phyloP scores from a whole-genome alignment of 2,329 filamentous ascomycete species.

The Zymoseptoria ardabiliae region DNA sequence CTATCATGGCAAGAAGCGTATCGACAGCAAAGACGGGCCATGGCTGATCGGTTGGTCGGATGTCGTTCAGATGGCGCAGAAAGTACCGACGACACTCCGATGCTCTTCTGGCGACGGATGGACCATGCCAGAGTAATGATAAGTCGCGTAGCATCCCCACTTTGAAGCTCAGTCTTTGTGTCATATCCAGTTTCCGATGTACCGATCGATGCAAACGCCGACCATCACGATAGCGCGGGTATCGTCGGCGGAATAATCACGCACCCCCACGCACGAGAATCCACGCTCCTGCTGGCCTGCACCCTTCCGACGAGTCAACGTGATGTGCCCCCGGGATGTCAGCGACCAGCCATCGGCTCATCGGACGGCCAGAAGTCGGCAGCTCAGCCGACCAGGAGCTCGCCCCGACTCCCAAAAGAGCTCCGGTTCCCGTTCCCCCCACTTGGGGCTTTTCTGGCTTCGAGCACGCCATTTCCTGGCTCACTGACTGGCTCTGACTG shows the following conservation, averaged over 20 bases:
- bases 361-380: not conserved
- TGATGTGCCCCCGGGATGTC: not conserved
- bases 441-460: not conserved
- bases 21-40: no score
- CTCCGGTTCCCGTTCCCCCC: no score
- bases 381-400: not conserved
- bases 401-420: not conserved
- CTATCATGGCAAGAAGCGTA: no score
- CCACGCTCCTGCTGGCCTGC: not conserved
- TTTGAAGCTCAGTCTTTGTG: no score
- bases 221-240: not conserved
- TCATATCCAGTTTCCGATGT: not conserved
- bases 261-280: not conserved
- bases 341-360: not conserved
- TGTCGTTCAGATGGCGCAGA: no score
- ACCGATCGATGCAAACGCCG: not conserved
- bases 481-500: not conserved
- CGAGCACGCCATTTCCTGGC: slow-evolving; percentile 2
- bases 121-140: no score
- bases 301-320: not conserved
- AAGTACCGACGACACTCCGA: no score
- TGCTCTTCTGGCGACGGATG: no score
- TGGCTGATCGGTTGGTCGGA: no score
- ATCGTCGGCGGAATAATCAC: not conserved
- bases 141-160: no score